Evolutionary conservation across 2,329 filamentous ascomycete species (phyloP).

Genomic region (Bipolaris zeicola): DNA sequence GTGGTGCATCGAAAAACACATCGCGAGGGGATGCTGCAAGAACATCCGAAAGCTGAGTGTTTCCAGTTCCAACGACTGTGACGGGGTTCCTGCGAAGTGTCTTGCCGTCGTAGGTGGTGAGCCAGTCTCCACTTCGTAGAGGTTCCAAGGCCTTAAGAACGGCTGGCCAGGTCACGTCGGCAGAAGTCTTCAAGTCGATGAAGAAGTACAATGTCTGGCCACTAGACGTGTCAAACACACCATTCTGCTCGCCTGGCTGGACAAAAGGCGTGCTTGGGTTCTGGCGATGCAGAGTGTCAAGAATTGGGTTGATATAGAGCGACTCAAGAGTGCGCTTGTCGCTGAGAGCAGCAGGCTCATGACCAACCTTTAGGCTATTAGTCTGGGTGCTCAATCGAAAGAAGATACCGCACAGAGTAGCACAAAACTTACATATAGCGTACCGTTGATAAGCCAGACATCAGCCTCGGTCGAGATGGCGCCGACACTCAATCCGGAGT

Average conservation of each 20-base stretch:
- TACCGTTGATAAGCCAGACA: constrained; percentile 63
- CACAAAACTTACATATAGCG: constrained; percentile 55
- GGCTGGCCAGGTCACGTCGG: constrained; percentile 60
- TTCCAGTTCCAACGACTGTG: constrained; percentile 68
- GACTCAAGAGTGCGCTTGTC: constrained; percentile 59
- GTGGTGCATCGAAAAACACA: constrained; percentile 66
- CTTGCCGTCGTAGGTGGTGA: constrained; percentile 59
- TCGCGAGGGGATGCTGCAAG: constrained; percentile 45
- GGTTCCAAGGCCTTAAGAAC: constrained; percentile 63
- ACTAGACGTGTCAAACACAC: constrained; percentile 64
- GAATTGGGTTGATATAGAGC: constrained; percentile 65
- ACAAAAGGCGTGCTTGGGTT: constrained; percentile 61
- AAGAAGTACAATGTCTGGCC: constrained; percentile 68
- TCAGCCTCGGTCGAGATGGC: constrained; percentile 65
- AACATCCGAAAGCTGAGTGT: constrained; percentile 52
- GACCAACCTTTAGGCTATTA: constrained; percentile 56
- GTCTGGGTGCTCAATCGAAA: neutral
- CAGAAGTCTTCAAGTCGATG: constrained; percentile 67
- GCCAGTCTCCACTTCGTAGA: constrained; percentile 58
- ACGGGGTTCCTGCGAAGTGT: constrained; percentile 56
- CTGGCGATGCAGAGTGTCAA: constrained; percentile 60
- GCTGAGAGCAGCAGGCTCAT: constrained; percentile 60
- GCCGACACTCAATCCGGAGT: constrained; percentile 61
- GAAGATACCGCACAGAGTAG: neutral
- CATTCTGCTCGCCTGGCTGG: constrained; percentile 57